Evolutionary conservation across 371 early-diverging fungal genomes (phyloP).

Genomic region (Catenaria anguillulae): DNA sequence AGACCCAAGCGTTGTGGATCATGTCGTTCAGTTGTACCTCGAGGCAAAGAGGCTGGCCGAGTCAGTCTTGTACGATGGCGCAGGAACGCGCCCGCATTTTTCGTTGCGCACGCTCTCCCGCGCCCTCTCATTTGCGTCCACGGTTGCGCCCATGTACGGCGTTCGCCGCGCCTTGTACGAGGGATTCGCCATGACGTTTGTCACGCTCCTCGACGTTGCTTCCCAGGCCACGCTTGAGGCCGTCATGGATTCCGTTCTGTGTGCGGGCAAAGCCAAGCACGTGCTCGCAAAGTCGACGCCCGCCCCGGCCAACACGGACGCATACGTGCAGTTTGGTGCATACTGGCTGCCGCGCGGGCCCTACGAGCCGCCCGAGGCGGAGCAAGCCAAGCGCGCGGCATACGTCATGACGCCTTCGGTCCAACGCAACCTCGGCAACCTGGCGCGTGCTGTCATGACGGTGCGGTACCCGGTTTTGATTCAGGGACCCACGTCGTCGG

Average conservation of each 20-base stretch:
- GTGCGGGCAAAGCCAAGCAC: constrained; percentile 36
- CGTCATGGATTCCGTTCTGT: constrained; percentile 44
- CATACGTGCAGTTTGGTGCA: constrained; percentile 60
- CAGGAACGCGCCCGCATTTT: constrained; percentile 78
- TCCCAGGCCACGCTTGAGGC: constrained; percentile 42
- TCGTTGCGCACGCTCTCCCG: constrained; percentile 89
- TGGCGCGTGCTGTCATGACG: constrained; percentile 87
- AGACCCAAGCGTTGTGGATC: constrained; percentile 45
- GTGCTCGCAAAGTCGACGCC: neutral
- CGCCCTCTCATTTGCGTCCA: constrained; percentile 65
- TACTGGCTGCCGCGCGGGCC: constrained; percentile 75
- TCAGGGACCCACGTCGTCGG: constrained; percentile 99
- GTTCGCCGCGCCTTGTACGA: constrained; percentile 72
- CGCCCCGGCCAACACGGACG: constrained; percentile 15
- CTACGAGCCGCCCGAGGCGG: constrained; percentile 17
- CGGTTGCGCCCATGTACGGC: constrained; percentile 56
- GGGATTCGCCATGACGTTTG: constrained; percentile 87
- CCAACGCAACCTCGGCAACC: constrained; percentile 59
- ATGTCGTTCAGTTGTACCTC: constrained; percentile 76
- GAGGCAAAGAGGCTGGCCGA: constrained; percentile 50
- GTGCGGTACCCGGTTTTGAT: constrained; percentile 92
- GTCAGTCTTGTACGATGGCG: constrained; percentile 74
- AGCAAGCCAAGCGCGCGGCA: constrained; percentile 12
- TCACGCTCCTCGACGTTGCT: constrained; percentile 71
- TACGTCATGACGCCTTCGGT: constrained; percentile 89